Evolutionary conservation across 345 rosid species (phyloP).

Genomic region (Lenwebbia sp.): DNA sequence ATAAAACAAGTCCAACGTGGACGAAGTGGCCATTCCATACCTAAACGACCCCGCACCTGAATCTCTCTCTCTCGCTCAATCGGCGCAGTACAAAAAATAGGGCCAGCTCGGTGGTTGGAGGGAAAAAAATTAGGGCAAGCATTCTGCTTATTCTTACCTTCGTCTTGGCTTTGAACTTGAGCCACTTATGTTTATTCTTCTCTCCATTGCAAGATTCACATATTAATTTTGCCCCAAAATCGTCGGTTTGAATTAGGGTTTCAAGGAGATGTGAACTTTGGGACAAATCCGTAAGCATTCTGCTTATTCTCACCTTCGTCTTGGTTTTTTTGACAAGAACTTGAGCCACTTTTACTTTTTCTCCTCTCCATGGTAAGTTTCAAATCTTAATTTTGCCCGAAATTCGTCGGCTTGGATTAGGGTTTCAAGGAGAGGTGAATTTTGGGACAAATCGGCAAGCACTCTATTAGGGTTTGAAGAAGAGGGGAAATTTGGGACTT

Average conservation of each 20-base stretch:
- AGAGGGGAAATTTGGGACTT: neutral
- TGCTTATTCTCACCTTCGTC: neutral
- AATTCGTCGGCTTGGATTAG: neutral
- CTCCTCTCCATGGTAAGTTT: neutral
- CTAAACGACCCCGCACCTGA: no score
- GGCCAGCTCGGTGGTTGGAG: neutral
- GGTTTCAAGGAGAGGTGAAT: neutral
- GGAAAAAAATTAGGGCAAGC: no score
- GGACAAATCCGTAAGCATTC: neutral
- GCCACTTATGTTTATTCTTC: neutral
- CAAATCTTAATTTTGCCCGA: neutral
- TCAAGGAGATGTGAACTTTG: neutral
- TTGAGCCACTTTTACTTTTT: neutral
- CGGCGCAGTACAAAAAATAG: neutral
- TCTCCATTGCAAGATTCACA: neutral
- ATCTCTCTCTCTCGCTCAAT: conserved; percentile 27
- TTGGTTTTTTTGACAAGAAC: neutral
- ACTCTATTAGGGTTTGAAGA: neutral
- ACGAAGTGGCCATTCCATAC: no score
- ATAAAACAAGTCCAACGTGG: no score
- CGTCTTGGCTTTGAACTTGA: neutral
- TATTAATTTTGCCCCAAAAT: neutral
- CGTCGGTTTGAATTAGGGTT: neutral
- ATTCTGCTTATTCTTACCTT: neutral
- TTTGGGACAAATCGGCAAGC: neutral